Percentiles rank a stretch among this genome's conserved stretches.
These are phyloP conservation scores for Exophiala aquamarina DNA, from an alignment of 2,329 filamentous ascomycete species.

Conservation along the genomic window DNA sequence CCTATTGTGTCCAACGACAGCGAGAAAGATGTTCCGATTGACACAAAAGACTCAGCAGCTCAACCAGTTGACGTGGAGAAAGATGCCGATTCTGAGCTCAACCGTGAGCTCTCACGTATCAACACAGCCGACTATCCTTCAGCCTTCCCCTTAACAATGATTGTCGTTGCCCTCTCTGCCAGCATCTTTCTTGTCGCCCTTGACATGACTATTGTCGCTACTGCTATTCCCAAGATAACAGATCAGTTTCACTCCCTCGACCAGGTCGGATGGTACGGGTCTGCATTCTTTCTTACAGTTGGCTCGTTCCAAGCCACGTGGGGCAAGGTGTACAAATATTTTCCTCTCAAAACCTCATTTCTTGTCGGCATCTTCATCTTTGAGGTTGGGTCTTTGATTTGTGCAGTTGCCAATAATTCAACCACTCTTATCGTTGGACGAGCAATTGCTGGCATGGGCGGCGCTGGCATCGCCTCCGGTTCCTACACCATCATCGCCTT, in stretches of 20 bases:
- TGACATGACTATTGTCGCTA: conserved; percentile 35
- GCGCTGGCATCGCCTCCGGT: conserved; percentile 35
- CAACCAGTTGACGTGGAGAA: conserved; percentile 1
- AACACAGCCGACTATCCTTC: conserved; percentile 27
- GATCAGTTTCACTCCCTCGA: conserved; percentile 35
- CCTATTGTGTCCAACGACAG: conserved; percentile 9
- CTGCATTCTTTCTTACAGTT: conserved; percentile 37
- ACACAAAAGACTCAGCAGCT: not conserved
- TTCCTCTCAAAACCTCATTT: conserved; percentile 35
- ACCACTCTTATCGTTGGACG: conserved; percentile 41
- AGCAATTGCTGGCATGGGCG: conserved; percentile 38
- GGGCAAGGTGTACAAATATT: conserved; percentile 36
- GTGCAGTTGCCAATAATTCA: conserved; percentile 37
- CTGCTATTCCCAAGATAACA: conserved; percentile 37
- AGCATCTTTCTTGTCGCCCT: conserved; percentile 29
- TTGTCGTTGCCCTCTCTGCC: conserved; percentile 22
- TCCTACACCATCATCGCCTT: conserved; percentile 48
- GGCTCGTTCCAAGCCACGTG: conserved; percentile 34
- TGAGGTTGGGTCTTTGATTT: conserved; percentile 44
- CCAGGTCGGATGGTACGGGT: conserved; percentile 39
- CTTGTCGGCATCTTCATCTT: conserved; percentile 41
- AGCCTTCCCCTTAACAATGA: conserved; percentile 25
- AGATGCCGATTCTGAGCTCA: conserved; percentile 14
- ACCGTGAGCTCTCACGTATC: conserved; percentile 26
- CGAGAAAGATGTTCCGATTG: conserved; percentile 14